Base-by-base conservation (phyloP, 306 rosid species). In the Trifolium repens region DNA sequence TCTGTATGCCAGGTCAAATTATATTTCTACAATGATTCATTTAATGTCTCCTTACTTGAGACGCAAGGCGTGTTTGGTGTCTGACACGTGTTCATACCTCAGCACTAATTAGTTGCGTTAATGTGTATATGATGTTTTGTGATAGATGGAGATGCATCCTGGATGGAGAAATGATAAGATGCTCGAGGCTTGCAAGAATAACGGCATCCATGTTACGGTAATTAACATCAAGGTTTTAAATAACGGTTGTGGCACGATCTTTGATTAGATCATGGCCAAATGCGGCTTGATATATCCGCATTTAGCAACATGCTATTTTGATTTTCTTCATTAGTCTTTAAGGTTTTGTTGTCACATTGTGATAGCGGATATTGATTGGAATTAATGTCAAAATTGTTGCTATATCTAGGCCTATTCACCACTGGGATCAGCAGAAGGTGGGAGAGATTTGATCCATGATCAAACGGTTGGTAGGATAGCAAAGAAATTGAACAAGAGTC, bases 111-210 rank as follows among this genome's bases (percentile, higher is more conserved):
- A 50, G 55, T 50, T 15, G 15, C 4, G 1, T 50, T 50, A 49
- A 32, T 32, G 67, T 32, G 60, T 61, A 4, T 53, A 44, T 69
- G 40, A 72, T 46, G 49, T 53, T 72, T 43, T 34, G 22, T 32
- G 67, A 32, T 16, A 87, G 90, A 85, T 87, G 91, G 94, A 87
- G 84, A 87, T 82, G 88, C 90, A 88, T 76, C 85, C 89, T 11
- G 90, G 92, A 2, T 88, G 90, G 92, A 88, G 88, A 84, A 86
- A 88, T 82, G 87, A 80, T 37, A 88, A 86, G 81, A 86, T 87
- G 87, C 86, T 84, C 2, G 85, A 80, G 65, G 90, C 86, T 70
- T 87, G 94, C 84, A 78, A 73, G 78, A 67, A 80, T 50, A 84
- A 89, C 67, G 58, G 37, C 74, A 85, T 87, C 80, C 91, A 87